Percentiles rank a stretch among this genome's conserved stretches.
Conservation (phyloP, 2,329 filamentous ascomycete genomes). For the Cryphonectria japonica region DNA sequence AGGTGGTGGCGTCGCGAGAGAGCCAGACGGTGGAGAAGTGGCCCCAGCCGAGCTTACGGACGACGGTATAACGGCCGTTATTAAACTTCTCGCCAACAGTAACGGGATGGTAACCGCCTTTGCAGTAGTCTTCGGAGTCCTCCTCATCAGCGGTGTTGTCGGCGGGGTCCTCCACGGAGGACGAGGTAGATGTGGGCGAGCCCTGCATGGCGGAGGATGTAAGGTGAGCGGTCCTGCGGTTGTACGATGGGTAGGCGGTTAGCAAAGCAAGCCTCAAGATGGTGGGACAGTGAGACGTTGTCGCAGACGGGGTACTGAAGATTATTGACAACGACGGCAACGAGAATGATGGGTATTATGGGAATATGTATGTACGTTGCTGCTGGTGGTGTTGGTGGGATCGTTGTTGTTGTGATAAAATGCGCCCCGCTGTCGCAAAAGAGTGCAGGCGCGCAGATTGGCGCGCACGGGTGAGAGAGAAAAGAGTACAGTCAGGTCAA, state of each 20-base stretch:
- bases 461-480: conserved; percentile 7
- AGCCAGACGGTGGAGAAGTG: conserved; percentile 98
- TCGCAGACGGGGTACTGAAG: neutral
- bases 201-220: conserved; percentile 59
- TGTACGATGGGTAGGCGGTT: conserved; percentile 33
- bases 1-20: conserved; percentile 79
- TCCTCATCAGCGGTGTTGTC: conserved; percentile 97
- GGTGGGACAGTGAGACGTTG: neutral
- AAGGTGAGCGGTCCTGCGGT: conserved; percentile 58
- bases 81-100: conserved; percentile 96
- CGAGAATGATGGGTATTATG: neutral
- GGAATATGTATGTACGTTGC: conserved; percentile 4
- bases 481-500: neutral
- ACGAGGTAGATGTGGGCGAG: conserved; percentile 74
- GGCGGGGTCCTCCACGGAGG: conserved; percentile 78
- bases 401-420: conserved; percentile 17
- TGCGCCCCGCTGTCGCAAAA: conserved; percentile 16
- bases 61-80: conserved; percentile 92
- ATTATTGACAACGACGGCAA: neutral
- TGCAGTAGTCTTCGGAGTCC: conserved; percentile 99
- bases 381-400: conserved; percentile 5
- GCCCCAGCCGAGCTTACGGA: conserved; percentile 96
- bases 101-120: conserved; percentile 97
- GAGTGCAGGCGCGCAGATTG: conserved; percentile 9
- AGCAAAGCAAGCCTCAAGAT: conserved; percentile 31